Evolutionary conservation across 179 eudicot species (phyloP).

Genomic region (Gypsophila paniculata): DNA sequence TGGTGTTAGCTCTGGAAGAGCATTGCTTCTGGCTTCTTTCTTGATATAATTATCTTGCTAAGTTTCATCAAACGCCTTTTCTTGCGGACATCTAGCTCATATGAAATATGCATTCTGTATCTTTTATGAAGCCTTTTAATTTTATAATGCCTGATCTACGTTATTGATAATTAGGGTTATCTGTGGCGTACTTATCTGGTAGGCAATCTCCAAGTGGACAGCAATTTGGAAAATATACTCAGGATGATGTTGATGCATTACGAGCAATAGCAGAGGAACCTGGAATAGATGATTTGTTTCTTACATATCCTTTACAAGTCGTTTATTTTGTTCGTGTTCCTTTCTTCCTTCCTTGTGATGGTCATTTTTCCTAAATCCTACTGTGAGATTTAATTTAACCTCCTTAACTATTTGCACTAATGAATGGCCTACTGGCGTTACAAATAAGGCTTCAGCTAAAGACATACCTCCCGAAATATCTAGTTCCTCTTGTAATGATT

Average conservation of each 20-base stretch:
- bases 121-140: not conserved
- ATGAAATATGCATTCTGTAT: not conserved
- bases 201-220: constrained; percentile 68
- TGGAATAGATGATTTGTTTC: constrained; percentile 68
- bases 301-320: constrained; percentile 70
- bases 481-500: constrained; percentile 49
- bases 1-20: not conserved
- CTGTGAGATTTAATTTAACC: constrained; percentile 6
- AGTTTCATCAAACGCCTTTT: too few relatives aligned
- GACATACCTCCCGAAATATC: constrained; percentile 54
- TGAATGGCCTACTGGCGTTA: constrained; percentile 90
- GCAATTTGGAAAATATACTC: constrained; percentile 76
- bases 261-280: constrained; percentile 92
- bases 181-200: constrained; percentile 95
- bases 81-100: not conserved
- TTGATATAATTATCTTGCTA: not conserved
- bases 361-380: constrained; percentile 1
- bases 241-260: constrained; percentile 87
- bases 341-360: not conserved
- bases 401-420: constrained; percentile 71
- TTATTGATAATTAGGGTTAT: constrained; percentile 59
- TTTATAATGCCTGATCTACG: constrained; percentile 38
- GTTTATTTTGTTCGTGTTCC: not conserved
- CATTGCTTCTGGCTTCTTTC: not conserved
- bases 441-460: constrained; percentile 46